Percentiles rank a stretch among this genome's conserved stretches.
phyloP scores from a whole-genome alignment of 2,329 filamentous ascomycete species.

The Aspergillus sp. region DNA sequence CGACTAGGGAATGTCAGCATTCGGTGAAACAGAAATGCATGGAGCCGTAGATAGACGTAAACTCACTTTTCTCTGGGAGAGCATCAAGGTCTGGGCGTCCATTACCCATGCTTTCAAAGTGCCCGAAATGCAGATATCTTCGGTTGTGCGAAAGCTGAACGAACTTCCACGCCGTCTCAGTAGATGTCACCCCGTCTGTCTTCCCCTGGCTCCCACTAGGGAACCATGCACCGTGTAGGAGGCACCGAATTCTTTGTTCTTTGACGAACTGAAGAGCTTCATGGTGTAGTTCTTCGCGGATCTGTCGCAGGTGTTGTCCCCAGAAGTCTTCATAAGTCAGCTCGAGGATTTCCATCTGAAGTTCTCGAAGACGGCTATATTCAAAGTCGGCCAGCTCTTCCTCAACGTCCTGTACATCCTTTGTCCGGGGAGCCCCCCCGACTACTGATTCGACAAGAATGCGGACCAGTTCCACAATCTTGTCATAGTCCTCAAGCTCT shows the following conservation, averaged over 20 bases:
- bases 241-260: slow-evolving; percentile 87
- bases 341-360: slow-evolving; percentile 92
- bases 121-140: slow-evolving; percentile 83
- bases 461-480: slow-evolving; percentile 85
- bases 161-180: slow-evolving; percentile 66
- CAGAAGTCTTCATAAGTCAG: slow-evolving; percentile 91
- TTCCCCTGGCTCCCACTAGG: slow-evolving; percentile 52
- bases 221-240: slow-evolving; percentile 91
- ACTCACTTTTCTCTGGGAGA: slow-evolving; percentile 69
- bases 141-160: slow-evolving; percentile 88
- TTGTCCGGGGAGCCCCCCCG: slow-evolving; percentile 75
- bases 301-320: slow-evolving; percentile 84
- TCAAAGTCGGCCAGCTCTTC: slow-evolving; percentile 86
- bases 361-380: slow-evolving; percentile 70
- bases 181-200: slow-evolving; percentile 41
- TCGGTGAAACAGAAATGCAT: not conserved
- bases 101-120: slow-evolving; percentile 67
- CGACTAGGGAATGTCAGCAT: slow-evolving; percentile 51
- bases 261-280: slow-evolving; percentile 96
- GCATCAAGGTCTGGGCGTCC: slow-evolving; percentile 70
- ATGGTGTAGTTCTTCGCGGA: slow-evolving; percentile 86
- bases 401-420: slow-evolving; percentile 82
- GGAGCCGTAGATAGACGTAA: not conserved
- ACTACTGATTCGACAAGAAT: slow-evolving; percentile 89
- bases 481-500: slow-evolving; percentile 82